Conservation (phyloP, 2,329 filamentous ascomycete species). For the Fusarium nanum region DNA sequence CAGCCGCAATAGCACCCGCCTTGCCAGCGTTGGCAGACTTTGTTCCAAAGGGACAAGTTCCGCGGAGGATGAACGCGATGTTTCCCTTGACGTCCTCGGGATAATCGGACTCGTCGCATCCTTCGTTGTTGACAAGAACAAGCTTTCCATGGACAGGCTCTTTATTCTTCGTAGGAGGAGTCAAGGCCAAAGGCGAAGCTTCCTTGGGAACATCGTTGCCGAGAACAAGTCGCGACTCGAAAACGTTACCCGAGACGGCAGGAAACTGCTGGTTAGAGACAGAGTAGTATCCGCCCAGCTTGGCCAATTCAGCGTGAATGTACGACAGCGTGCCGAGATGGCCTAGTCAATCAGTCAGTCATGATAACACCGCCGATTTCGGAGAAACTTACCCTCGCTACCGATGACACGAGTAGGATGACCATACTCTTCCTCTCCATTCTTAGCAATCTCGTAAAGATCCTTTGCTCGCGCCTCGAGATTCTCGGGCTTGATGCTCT, state of each 20-base stretch:
- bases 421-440: conserved; percentile 68
- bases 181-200: conserved; percentile 71
- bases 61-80: conserved; percentile 78
- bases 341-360: conserved; percentile 54
- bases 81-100: conserved; percentile 67
- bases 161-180: conserved; percentile 71
- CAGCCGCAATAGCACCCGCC: conserved; percentile 75
- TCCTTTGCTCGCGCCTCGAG: conserved; percentile 69
- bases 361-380: too few relatives aligned
- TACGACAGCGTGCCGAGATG: conserved; percentile 74
- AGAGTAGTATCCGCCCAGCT: conserved; percentile 70
- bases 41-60: conserved; percentile 75
- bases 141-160: conserved; percentile 70
- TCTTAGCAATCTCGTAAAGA: conserved; percentile 71
- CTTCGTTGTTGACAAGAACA: conserved; percentile 70
- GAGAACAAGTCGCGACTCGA: conserved; percentile 68
- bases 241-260: conserved; percentile 70
- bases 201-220: conserved; percentile 62
- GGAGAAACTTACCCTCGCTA: conserved; percentile 53
- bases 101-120: conserved; percentile 74
- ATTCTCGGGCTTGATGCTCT: conserved; percentile 64
- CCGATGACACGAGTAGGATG: conserved; percentile 79
- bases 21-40: conserved; percentile 76
- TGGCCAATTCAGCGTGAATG: conserved; percentile 65
- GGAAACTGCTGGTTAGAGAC: conserved; percentile 73